Evolutionary conservation across 345 rosid genomes (phyloP).

Genomic region (Hibiscus tridactylites): DNA sequence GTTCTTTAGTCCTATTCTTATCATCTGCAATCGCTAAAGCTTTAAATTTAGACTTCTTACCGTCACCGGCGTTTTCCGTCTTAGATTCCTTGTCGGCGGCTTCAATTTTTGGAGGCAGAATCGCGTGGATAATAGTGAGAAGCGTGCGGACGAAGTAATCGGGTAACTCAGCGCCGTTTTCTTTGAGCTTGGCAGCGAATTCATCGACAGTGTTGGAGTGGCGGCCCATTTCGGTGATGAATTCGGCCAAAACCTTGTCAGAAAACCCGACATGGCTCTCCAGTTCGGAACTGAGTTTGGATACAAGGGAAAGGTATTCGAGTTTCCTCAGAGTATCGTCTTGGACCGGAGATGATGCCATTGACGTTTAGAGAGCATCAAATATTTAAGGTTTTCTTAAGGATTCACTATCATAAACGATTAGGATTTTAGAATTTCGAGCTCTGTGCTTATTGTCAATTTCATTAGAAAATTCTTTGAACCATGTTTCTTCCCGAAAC

Average conservation of each 20-base stretch:
- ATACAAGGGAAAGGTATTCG: conserved; percentile 47
- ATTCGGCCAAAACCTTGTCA: conserved; percentile 58
- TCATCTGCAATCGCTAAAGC: conserved; percentile 61
- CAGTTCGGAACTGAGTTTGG: conserved; percentile 75
- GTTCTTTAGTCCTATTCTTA: conserved; percentile 58
- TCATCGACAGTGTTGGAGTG: conserved; percentile 53
- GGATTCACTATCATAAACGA: neutral
- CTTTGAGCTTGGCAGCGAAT: conserved; percentile 62
- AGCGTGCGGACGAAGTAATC: conserved; percentile 85
- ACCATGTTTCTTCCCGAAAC: too few species aligned
- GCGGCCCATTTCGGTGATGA: conserved; percentile 61
- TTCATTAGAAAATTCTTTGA: too few species aligned
- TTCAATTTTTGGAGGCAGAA: conserved; percentile 54
- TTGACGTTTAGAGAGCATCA: neutral
- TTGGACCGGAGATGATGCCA: neutral
- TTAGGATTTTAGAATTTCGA: too few species aligned
- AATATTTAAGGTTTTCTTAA: neutral
- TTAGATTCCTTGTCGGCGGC: conserved; percentile 25
- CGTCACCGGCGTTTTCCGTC: conserved; percentile 26
- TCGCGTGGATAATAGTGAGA: conserved; percentile 69
- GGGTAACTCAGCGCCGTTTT: conserved; percentile 73
- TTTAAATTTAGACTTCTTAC: conserved; percentile 38
- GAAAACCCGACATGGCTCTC: conserved; percentile 73
- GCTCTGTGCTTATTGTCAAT: too few species aligned
- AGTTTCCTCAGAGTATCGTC: conserved; percentile 32